These are phyloP conservation scores for Blastocystis sp. DNA, from an alignment of 352 stramenopile species.

Conservation along the genomic window DNA sequence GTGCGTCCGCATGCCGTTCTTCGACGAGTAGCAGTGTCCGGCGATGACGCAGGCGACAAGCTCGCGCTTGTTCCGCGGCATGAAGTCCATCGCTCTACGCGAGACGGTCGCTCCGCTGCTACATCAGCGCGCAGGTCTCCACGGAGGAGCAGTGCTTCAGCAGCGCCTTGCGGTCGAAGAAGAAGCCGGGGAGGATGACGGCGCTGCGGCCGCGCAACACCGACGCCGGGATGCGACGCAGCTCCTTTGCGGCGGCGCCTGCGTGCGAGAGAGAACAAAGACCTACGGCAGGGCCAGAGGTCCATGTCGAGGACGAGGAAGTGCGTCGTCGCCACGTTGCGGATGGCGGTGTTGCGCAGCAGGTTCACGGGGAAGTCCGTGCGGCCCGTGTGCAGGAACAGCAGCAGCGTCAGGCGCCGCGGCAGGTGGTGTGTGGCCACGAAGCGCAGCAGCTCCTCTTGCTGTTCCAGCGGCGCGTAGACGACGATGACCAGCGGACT, in stretches of 20 bases:
- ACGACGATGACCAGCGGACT: not conserved
- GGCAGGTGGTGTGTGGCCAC: not conserved
- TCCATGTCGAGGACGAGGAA: slow-evolving; percentile 51
- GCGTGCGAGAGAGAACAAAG: not conserved
- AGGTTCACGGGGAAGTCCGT: slow-evolving; percentile 22
- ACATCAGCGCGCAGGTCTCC: not conserved
- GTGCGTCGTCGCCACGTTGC: not conserved
- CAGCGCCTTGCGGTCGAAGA: slow-evolving; percentile 16
- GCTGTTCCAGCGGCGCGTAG: not conserved
- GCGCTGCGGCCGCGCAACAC: not conserved
- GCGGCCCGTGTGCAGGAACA: not conserved
- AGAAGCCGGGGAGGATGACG: slow-evolving; percentile 24
- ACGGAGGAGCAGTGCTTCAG: not conserved
- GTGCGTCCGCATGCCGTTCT: slow-evolving; percentile 19
- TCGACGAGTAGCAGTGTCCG: not conserved
- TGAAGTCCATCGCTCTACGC: slow-evolving; percentile 2
- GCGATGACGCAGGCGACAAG: not conserved
- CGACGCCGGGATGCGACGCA: not conserved
- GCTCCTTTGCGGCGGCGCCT: not conserved
- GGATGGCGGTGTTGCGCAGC: slow-evolving; percentile 46
- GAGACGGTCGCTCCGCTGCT: not conserved
- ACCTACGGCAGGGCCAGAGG: slow-evolving; percentile 11
- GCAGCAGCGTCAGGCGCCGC: not conserved
- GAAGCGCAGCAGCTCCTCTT: not conserved
- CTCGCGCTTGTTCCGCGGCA: not conserved